Conservation (phyloP, 495 filamentous ascomycete genomes). For the Daldinia bambusicola region DNA sequence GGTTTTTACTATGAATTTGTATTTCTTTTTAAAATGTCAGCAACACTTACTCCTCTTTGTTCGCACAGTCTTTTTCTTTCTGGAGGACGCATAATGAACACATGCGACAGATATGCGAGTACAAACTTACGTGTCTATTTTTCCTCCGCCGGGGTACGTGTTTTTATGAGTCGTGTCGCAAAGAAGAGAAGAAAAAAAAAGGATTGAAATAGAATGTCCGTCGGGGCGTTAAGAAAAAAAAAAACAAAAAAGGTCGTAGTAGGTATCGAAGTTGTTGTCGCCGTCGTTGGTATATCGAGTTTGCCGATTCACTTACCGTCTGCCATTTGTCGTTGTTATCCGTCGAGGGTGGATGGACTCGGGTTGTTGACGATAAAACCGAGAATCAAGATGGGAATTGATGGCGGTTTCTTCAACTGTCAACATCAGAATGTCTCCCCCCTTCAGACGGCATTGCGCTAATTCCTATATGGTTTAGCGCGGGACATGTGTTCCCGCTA, state of each 20-base stretch:
- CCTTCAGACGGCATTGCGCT: slow-evolving; percentile 35
- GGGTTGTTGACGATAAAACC: slow-evolving; percentile 34
- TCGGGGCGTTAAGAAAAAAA: slow-evolving; percentile 12
- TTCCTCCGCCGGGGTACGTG: slow-evolving; percentile 22
- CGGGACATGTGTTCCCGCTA: slow-evolving; percentile 48
- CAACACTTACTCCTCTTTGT: slow-evolving; percentile 26
- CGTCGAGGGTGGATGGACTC: slow-evolving; percentile 33
- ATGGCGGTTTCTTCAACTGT: slow-evolving; percentile 37
- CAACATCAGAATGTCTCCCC: slow-evolving; percentile 46
- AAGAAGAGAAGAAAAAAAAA: background rate
- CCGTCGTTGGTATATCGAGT: slow-evolving; percentile 31
- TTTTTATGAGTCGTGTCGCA: slow-evolving; percentile 23
- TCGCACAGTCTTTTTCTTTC: slow-evolving; percentile 24
- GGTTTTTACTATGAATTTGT: slow-evolving; percentile 9
- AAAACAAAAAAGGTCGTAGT: background rate
- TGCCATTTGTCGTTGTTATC: slow-evolving; percentile 27
- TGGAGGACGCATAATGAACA: slow-evolving; percentile 8
- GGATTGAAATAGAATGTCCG: slow-evolving; percentile 23
- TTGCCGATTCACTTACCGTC: slow-evolving; percentile 42
- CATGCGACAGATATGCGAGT: background rate
- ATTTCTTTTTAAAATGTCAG: slow-evolving; percentile 25
- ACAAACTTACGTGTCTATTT: slow-evolving; percentile 35
- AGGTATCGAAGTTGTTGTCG: slow-evolving; percentile 16
- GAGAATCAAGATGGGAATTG: slow-evolving; percentile 23
- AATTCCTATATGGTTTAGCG: slow-evolving; percentile 28